Evolutionary conservation across 2,329 filamentous ascomycete genomes (phyloP).

Genomic region (Aspergillus texensis): DNA sequence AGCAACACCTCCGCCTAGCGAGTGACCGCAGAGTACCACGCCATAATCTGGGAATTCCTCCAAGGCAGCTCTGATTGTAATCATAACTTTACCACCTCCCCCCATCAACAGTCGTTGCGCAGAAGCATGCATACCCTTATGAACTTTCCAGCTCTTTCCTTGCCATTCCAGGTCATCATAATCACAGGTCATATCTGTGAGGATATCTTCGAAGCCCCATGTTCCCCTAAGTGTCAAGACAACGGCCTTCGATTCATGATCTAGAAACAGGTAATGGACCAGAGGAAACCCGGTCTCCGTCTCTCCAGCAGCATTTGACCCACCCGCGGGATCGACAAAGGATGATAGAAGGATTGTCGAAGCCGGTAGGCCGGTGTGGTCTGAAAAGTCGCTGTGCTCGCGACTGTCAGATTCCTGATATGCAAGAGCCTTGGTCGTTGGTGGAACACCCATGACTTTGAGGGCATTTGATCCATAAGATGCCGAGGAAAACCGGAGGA

Average conservation of each 20-base stretch:
- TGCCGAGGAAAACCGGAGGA: constrained; percentile 51
- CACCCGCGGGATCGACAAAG: constrained; percentile 70
- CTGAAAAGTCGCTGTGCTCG: constrained; percentile 50
- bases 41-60: constrained; percentile 70
- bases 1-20: constrained; percentile 69
- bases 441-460: constrained; percentile 49
- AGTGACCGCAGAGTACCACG: constrained; percentile 70
- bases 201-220: constrained; percentile 71
- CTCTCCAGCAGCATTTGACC: constrained; percentile 65
- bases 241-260: constrained; percentile 71
- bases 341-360: constrained; percentile 64
- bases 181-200: constrained; percentile 74
- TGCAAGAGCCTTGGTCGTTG: constrained; percentile 33
- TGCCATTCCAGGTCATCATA: constrained; percentile 65
- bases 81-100: constrained; percentile 66
- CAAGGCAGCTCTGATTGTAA: constrained; percentile 66
- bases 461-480: constrained; percentile 52
- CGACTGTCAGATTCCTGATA: constrained; percentile 38
- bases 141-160: constrained; percentile 67
- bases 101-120: constrained; percentile 69
- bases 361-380: constrained; percentile 47
- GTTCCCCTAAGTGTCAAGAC: constrained; percentile 74
- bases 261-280: constrained; percentile 72
- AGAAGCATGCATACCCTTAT: constrained; percentile 74
- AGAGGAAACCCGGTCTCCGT: constrained; percentile 69